These are phyloP conservation scores for Liriodendron chinense DNA, from an alignment of 164 flowering plant species.

Conservation along the genomic window DNA sequence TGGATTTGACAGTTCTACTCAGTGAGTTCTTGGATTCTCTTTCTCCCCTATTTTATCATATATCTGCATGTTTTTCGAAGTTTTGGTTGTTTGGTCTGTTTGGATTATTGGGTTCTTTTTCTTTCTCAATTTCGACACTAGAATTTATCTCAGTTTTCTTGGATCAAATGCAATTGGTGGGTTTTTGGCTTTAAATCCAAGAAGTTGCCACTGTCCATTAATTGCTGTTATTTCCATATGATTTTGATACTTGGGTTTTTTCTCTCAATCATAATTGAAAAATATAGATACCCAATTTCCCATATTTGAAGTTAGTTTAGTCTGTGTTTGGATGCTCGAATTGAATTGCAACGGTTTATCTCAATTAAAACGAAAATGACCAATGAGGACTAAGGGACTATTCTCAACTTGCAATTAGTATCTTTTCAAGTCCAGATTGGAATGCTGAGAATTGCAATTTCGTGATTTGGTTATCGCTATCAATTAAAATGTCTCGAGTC, in stretches of 20 bases:
- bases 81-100: background rate
- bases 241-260: background rate
- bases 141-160: background rate
- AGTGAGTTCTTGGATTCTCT: constrained; percentile 34
- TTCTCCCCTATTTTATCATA: too few species aligned
- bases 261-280: background rate
- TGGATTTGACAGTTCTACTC: constrained; percentile 67
- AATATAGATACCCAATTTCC: background rate
- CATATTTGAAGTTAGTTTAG: background rate
- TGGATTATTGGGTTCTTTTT: background rate
- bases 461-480: too few species aligned
- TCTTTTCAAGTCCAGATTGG: background rate
- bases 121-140: background rate
- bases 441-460: background rate
- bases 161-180: background rate
- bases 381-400: background rate
- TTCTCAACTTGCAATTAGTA: background rate
- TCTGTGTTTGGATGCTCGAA: too few species aligned
- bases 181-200: background rate
- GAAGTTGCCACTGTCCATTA: background rate
- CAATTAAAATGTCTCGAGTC: too few species aligned
- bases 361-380: background rate
- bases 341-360: background rate
- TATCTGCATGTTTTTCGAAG: too few species aligned
- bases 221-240: background rate